A percentile compares a stretch with the other conserved stretches of the same genome.
These are phyloP conservation scores for Amanita pallidorosea DNA, from an alignment of 768 basidiomycete species.

Conservation along the genomic window DNA sequence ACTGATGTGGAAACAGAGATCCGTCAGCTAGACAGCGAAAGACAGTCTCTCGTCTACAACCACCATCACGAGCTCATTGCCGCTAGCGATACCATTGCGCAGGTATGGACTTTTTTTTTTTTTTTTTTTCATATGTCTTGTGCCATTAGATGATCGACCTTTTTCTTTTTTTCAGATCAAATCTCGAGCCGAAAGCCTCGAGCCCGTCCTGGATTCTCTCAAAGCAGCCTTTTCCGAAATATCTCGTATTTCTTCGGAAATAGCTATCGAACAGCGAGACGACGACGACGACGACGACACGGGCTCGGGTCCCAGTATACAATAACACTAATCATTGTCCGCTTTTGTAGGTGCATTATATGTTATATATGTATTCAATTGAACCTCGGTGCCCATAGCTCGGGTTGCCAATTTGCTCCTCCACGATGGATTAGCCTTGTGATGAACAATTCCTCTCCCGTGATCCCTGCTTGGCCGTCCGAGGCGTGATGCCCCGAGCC, in stretches of 20 bases:
- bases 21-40: constrained; percentile 74
- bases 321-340: neutral
- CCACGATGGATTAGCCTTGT: constrained; percentile 26
- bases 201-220: constrained; percentile 74
- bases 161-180: constrained; percentile 57
- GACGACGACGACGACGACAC: no score
- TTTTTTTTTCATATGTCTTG: constrained; percentile 21
- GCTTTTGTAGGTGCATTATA: neutral
- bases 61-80: constrained; percentile 94
- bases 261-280: constrained; percentile 32
- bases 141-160: neutral
- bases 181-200: constrained; percentile 73
- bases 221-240: constrained; percentile 80
- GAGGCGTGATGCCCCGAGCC: constrained; percentile 11
- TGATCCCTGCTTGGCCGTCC: constrained; percentile 11
- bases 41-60: constrained; percentile 88
- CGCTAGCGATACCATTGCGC: constrained; percentile 84
- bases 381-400: constrained; percentile 23
- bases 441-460: constrained; percentile 25
- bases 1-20: constrained; percentile 46
- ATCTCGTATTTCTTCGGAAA: constrained; percentile 63
- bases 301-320: neutral
- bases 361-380: constrained; percentile 1
- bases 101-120: constrained; percentile 33
- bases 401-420: constrained; percentile 33